A percentile compares a stretch with the other conserved stretches of the same genome.
Conservation (phyloP, 1,284 basidiomycete genomes). For the Marasmius tenuissimus region DNA sequence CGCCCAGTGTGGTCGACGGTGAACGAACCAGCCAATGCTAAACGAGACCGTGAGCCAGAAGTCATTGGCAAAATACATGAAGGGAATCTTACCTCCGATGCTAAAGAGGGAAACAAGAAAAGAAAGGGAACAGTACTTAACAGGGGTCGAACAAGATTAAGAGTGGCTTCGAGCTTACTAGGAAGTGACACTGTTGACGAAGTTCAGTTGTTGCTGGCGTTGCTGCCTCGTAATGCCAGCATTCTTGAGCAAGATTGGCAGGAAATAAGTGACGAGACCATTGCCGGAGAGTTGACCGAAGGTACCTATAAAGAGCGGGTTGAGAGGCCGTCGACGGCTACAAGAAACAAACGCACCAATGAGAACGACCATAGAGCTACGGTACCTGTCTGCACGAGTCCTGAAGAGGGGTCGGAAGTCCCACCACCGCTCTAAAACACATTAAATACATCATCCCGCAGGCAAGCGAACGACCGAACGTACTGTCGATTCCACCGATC, state of each 20-base stretch:
- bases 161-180: slow-evolving; percentile 29
- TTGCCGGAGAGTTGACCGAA: slow-evolving; percentile 43
- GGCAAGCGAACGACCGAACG: slow-evolving; percentile 13
- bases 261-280: slow-evolving; percentile 50
- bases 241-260: slow-evolving; percentile 42
- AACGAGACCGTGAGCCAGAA: not conserved
- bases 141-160: not conserved
- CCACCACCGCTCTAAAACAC: slow-evolving; percentile 45
- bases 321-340: slow-evolving; percentile 4
- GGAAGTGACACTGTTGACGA: slow-evolving; percentile 50
- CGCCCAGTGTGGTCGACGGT: slow-evolving; percentile 44
- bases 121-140: not conserved
- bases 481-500: slow-evolving; percentile 44
- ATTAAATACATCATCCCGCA: not conserved
- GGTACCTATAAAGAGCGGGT: slow-evolving; percentile 23
- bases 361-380: slow-evolving; percentile 50
- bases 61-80: not conserved
- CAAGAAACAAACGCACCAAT: slow-evolving; percentile 32
- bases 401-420: slow-evolving; percentile 54
- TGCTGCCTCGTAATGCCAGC: slow-evolving; percentile 45
- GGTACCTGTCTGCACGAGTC: slow-evolving; percentile 43
- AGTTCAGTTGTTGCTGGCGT: slow-evolving; percentile 44
- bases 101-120: slow-evolving; percentile 8
- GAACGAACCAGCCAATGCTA: slow-evolving; percentile 31
- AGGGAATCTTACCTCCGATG: slow-evolving; percentile 21